Conservation (phyloP, 1,139 yeast genomes). For the Protomyces inouyei region DNA sequence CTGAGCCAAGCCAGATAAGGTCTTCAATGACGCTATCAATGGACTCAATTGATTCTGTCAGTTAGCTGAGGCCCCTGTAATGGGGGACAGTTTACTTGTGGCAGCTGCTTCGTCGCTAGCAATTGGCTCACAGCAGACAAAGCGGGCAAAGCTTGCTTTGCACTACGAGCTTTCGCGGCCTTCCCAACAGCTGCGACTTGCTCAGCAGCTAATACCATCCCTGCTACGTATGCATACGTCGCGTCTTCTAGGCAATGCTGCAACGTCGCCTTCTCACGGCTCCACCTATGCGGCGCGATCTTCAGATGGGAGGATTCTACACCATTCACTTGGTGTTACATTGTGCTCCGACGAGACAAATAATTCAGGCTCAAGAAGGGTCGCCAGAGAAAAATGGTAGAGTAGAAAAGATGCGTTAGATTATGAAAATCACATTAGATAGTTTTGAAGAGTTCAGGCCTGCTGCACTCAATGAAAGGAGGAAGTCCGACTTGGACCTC, state of each 20-base stretch:
- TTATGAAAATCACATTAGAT: no score
- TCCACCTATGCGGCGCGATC: no score
- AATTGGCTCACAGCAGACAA: not conserved
- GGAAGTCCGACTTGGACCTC: no score
- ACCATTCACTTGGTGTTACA: no score
- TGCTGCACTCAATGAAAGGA: no score
- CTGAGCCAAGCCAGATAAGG: not conserved
- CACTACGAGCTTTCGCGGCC: not conserved
- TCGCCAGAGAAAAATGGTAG: no score
- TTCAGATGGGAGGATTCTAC: no score
- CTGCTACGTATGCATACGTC: not conserved
- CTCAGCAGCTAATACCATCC: not conserved
- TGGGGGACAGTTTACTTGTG: not conserved
- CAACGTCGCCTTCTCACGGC: no score
- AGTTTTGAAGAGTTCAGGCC: no score
- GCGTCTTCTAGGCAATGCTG: not conserved
- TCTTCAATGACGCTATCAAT: constrained; percentile 1
- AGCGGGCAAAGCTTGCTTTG: not conserved
- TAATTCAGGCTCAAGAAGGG: no score
- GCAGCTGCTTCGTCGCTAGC: not conserved
- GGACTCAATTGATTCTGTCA: constrained; percentile 9
- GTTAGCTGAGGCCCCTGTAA: not conserved
- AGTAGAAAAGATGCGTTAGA: no score
- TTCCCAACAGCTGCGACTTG: not conserved
- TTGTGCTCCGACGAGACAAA: no score